These are phyloP conservation scores for Globisporangium rhizosaccharum DNA, from an alignment of 352 stramenopile species.

Conservation along the genomic window DNA sequence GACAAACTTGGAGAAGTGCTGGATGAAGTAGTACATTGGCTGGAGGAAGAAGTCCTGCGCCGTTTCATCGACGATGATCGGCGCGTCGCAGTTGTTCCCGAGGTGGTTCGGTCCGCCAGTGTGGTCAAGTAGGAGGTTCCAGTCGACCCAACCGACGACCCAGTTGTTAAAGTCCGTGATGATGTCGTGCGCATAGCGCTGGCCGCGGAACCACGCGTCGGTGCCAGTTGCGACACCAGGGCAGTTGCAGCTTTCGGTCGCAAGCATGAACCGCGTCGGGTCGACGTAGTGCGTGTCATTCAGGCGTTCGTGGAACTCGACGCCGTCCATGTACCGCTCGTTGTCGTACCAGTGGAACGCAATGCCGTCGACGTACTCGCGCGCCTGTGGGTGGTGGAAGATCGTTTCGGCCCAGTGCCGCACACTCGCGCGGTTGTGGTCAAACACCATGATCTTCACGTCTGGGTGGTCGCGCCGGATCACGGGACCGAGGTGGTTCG, in stretches of 20 bases:
- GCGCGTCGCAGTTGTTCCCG: constrained; percentile 69
- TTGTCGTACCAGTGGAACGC: constrained; percentile 88
- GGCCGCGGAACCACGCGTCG: constrained; percentile 75
- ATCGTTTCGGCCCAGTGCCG: constrained; percentile 68
- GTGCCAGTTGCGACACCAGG: constrained; percentile 48
- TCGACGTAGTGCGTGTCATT: constrained; percentile 74
- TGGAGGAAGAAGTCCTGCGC: constrained; percentile 69
- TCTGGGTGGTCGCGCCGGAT: constrained; percentile 82
- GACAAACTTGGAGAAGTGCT: constrained; percentile 88
- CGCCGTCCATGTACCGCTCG: constrained; percentile 63
- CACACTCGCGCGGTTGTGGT: constrained; percentile 86
- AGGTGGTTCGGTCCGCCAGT: constrained; percentile 87
- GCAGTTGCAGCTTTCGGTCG: constrained; percentile 75
- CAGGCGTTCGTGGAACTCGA: constrained; percentile 61
- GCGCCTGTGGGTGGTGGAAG: constrained; percentile 51
- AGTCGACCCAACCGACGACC: constrained; percentile 89
- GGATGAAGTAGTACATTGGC: constrained; percentile 90
- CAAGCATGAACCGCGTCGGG: constrained; percentile 53
- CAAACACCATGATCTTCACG: constrained; percentile 89
- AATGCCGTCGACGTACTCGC: constrained; percentile 85
- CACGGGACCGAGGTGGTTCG: constrained; percentile 76
- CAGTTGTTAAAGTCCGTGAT: constrained; percentile 88
- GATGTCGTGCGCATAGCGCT: constrained; percentile 89
- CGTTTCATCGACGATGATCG: constrained; percentile 73
- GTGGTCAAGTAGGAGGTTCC: constrained; percentile 89